Evolutionary conservation across 2,329 filamentous ascomycete species (phyloP).

Genomic region (Ophiostoma australiae): DNA sequence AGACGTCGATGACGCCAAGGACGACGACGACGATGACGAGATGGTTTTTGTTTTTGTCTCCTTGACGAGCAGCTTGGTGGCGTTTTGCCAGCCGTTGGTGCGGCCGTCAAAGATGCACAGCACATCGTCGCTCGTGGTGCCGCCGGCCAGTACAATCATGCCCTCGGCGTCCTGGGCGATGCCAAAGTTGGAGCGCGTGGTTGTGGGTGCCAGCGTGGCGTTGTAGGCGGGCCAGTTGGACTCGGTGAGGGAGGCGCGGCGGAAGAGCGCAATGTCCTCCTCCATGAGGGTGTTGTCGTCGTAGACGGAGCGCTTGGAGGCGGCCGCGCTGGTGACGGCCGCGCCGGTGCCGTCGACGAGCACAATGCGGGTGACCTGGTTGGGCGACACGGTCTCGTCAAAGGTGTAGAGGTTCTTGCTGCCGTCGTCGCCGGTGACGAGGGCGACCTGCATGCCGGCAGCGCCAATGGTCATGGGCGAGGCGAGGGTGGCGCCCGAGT

Average conservation of each 20-base stretch:
- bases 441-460: conserved; percentile 52
- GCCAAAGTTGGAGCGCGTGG: conserved; percentile 62
- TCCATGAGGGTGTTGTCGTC: conserved; percentile 9
- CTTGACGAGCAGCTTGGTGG: conserved; percentile 54
- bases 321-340: conserved; percentile 39
- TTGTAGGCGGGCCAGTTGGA: conserved; percentile 76
- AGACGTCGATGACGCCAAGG: conserved; percentile 27
- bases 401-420: conserved; percentile 77
- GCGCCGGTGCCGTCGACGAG: conserved; percentile 58
- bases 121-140: conserved; percentile 49
- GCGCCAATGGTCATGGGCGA: conserved; percentile 56
- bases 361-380: conserved; percentile 65
- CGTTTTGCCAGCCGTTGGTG: conserved; percentile 73
- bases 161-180: conserved; percentile 63
- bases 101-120: conserved; percentile 72
- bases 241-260: conserved; percentile 45
- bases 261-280: not conserved
- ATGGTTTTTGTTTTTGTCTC: conserved; percentile 32
- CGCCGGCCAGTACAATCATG: conserved; percentile 73
- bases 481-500: conserved; percentile 60
- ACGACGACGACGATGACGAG: conserved; percentile 33
- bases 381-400: conserved; percentile 68
- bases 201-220: conserved; percentile 61
- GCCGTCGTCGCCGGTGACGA: conserved; percentile 68
- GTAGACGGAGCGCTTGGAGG: conserved; percentile 22